Evolutionary conservation across 2,329 filamentous ascomycete genomes (phyloP), one percentile per base, ranked within the genome.

Genomic region (Pseudogymnoascus sp.): DNA sequence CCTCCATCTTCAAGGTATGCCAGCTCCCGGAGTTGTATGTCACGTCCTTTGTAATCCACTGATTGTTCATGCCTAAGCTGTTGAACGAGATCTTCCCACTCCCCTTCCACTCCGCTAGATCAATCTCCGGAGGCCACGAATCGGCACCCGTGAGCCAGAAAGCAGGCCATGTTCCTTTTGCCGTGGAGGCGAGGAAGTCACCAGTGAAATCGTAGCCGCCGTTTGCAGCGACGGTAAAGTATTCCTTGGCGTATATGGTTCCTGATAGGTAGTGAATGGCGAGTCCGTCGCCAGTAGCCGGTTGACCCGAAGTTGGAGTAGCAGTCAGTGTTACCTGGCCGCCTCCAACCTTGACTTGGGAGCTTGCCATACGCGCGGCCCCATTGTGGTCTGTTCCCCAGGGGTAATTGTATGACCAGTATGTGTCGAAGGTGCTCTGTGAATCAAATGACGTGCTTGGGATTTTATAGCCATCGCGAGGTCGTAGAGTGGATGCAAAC

Each of bases 101-200:
- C 1, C 82, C 82, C 68, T 84, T 85, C 82, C 82, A 85, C 71
- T 85, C 82, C 1, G 82, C 82, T 71, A 85, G 76, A 68, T 85
- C 82, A 62, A 85, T 78, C 76, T 84, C 83, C 0, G 82, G 83
- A 13, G 82, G 82, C 82, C 83, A 85, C 0, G 77, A 75, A 48
- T 80, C 69, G 0, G 81, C 80, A 0, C 75, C 81, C 1, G 81
- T 84, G 12, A 84, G 71, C 82, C 82, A 84, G 66, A 84, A 84
- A 0, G 82, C 82, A 0, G 82, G 82, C 83, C 82, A 84, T 0
- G 81, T 83, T 1, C 68, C 68, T 44, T 62, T 64, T 3, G 5
- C 80, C 77, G 63, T 74, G 66, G 76, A 70, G 0, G 77, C 77
- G 60, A 74, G 68, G 63, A 79, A 77, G 10, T 73, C 70, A 0